These are phyloP conservation scores for Amanita jacksonii DNA, from an alignment of 768 basidiomycete species.

Conservation along the genomic window DNA sequence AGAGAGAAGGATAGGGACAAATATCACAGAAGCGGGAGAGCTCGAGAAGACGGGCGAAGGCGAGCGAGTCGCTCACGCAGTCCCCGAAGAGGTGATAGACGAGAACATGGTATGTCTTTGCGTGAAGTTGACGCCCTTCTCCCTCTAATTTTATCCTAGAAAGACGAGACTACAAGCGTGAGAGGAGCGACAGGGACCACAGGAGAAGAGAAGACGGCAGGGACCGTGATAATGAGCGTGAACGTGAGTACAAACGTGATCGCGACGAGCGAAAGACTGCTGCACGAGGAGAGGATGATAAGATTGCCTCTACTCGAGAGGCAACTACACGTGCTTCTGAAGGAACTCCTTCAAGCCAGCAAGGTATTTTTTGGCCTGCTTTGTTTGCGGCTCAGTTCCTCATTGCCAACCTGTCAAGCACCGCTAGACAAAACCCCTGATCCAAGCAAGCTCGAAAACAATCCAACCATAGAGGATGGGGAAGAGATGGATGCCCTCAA, in stretches of 20 bases:
- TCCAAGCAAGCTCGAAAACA: background rate
- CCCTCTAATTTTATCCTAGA: background rate
- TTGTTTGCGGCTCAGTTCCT: too few relatives aligned
- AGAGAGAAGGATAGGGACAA: slow-evolving; percentile 4
- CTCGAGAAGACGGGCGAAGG: slow-evolving; percentile 33
- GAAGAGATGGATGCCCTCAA: slow-evolving; percentile 46
- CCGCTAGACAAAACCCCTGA: background rate
- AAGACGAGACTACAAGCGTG: slow-evolving; percentile 19
- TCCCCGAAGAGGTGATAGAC: slow-evolving; percentile 32
- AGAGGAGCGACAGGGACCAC: slow-evolving; percentile 24
- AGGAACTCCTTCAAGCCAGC: background rate
- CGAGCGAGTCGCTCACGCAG: slow-evolving; percentile 43
- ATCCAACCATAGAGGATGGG: slow-evolving; percentile 28
- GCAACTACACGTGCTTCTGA: background rate
- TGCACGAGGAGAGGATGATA: slow-evolving; percentile 12
- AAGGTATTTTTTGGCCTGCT: too few relatives aligned
- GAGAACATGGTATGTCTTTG: slow-evolving; percentile 17
- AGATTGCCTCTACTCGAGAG: slow-evolving; percentile 8
- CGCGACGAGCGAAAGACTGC: slow-evolving; percentile 10
- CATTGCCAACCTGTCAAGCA: too few relatives aligned
- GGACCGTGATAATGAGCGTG: slow-evolving; percentile 27
- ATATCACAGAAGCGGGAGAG: slow-evolving; percentile 20
- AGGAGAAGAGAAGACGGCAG: slow-evolving; percentile 27
- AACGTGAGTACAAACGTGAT: slow-evolving; percentile 18
- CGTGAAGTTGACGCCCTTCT: background rate